Evolutionary conservation across 2,329 filamentous ascomycete species (phyloP).

Genomic region (Talaromyces sp.): DNA sequence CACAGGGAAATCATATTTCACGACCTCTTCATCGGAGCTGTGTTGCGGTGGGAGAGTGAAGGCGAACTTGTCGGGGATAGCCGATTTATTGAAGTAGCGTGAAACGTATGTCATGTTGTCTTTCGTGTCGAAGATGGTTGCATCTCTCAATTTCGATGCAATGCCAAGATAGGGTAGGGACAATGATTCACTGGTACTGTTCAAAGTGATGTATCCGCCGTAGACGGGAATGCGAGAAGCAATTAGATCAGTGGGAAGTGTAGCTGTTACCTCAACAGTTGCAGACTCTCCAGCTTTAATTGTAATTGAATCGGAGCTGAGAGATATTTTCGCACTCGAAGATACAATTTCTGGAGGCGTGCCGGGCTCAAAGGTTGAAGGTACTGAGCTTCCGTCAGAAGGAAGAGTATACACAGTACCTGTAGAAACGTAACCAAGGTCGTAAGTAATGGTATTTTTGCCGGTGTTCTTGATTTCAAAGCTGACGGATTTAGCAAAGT

Average conservation of each 20-base stretch:
- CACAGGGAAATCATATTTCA: slow-evolving; percentile 5
- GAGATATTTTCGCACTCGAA: slow-evolving; percentile 4
- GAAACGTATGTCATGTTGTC: slow-evolving; percentile 3
- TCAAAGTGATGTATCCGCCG: slow-evolving; percentile 25
- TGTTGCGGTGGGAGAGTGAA: slow-evolving; percentile 7
- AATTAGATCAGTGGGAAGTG: slow-evolving; percentile 14
- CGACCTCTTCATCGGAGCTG: slow-evolving; percentile 5
- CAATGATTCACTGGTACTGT: slow-evolving; percentile 18
- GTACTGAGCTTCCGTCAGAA: slow-evolving; percentile 4
- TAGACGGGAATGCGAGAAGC: slow-evolving; percentile 24
- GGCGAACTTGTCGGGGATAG: not conserved
- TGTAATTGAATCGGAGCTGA: slow-evolving; percentile 14
- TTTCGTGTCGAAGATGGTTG: not conserved
- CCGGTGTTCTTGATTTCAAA: slow-evolving; percentile 55
- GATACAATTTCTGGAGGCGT: slow-evolving; percentile 9
- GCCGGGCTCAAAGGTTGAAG: slow-evolving; percentile 3
- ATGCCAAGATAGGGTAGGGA: slow-evolving; percentile 28
- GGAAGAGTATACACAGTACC: slow-evolving; percentile 49
- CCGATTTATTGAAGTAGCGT: not conserved
- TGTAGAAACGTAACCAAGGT: slow-evolving; percentile 45
- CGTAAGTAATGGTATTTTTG: slow-evolving; percentile 45
- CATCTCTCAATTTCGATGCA: slow-evolving; percentile 11
- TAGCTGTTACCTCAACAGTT: slow-evolving; percentile 17
- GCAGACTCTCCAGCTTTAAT: slow-evolving; percentile 16
- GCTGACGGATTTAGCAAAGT: slow-evolving; percentile 45